These are phyloP conservation scores for Paratrypanosoma confusum DNA, from an alignment of 208 protist genomes.

Conservation along the genomic window DNA sequence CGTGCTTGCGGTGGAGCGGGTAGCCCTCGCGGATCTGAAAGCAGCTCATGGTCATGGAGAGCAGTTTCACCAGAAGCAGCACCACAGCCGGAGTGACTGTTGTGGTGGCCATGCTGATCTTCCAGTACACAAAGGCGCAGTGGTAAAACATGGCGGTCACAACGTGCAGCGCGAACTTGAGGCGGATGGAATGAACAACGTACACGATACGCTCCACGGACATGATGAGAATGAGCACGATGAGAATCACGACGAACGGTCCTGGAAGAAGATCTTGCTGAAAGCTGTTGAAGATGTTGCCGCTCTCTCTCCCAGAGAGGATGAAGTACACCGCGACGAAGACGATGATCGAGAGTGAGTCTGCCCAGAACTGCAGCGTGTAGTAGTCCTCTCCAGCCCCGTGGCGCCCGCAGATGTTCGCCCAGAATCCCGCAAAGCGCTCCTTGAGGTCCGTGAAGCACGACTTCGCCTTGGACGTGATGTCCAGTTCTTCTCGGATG, in stretches of 20 bases:
- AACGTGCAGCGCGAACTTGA: constrained; percentile 30
- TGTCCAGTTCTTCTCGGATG: constrained; percentile 8
- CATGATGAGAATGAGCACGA: constrained; percentile 38
- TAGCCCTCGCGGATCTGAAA: constrained; percentile 43
- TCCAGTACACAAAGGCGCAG: constrained; percentile 27
- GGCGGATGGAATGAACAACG: constrained; percentile 18
- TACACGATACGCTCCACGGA: constrained; percentile 59
- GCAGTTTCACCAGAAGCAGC: constrained; percentile 23
- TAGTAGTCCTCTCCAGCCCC: constrained; percentile 53
- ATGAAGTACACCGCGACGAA: constrained; percentile 46
- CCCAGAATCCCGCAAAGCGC: constrained; percentile 2
- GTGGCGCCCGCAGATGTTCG: constrained; percentile 12
- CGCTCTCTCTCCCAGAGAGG: constrained; percentile 15
- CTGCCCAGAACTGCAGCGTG: constrained; percentile 29
- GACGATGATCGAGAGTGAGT: constrained; percentile 20
- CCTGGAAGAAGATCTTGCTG: constrained; percentile 55
- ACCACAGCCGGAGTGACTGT: constrained; percentile 14
- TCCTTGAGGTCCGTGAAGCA: too few relatives aligned
- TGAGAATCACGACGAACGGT: constrained; percentile 40
- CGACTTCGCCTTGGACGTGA: too few relatives aligned
- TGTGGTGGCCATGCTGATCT: constrained; percentile 1
- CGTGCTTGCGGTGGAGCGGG: constrained; percentile 32
- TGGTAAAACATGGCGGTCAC: constrained; percentile 19
- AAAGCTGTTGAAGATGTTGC: constrained; percentile 45
- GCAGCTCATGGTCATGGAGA: constrained; percentile 31